Percentiles rank a stretch among this genome's conserved stretches.
These are phyloP conservation scores for Atkinsonella texensis DNA, from an alignment of 2,329 filamentous ascomycete genomes.

Conservation along the genomic window DNA sequence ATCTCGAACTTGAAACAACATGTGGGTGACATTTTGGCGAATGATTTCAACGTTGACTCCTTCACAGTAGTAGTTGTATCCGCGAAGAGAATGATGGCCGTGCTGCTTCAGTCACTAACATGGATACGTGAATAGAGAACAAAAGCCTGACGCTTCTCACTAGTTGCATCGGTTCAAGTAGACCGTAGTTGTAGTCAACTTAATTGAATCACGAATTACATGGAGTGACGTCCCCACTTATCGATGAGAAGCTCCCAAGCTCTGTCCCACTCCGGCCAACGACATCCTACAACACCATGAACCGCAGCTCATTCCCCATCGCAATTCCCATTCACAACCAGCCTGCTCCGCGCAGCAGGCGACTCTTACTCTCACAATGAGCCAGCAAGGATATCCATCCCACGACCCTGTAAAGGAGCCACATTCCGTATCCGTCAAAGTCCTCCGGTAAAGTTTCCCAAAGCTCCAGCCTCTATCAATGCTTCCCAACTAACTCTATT, in stretches of 20 bases:
- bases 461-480: neutral
- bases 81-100: neutral
- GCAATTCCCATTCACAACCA: neutral
- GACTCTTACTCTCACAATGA: constrained; percentile 26
- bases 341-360: neutral
- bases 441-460: constrained; percentile 41
- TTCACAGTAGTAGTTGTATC: constrained; percentile 1
- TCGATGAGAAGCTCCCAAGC: constrained; percentile 5
- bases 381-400: constrained; percentile 45
- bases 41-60: constrained; percentile 2
- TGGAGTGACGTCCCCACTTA: neutral
- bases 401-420: constrained; percentile 57
- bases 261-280: neutral
- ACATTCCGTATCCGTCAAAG: constrained; percentile 68
- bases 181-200: neutral
- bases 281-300: neutral
- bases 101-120: neutral
- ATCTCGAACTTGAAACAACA: neutral
- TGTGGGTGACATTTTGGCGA: constrained; percentile 2
- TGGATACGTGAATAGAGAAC: neutral
- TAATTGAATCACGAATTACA: neutral
- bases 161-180: neutral
- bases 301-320: neutral
- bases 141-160: too few species aligned
- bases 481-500: neutral